Base-by-base conservation (phyloP, 345 rosid species). In the Populus nigra region DNA sequence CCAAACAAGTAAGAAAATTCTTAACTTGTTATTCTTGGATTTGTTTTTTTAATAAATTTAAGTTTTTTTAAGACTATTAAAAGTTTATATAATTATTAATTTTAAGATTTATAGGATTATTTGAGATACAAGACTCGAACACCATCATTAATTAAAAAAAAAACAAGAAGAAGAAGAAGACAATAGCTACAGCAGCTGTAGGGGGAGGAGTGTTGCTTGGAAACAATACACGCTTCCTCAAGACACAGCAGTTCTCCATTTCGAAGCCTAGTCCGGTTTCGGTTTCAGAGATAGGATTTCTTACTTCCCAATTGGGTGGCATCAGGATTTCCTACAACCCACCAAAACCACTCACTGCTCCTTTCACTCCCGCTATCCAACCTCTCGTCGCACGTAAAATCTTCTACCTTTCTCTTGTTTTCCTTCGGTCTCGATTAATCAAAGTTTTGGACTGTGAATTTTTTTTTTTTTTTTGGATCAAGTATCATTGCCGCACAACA, bases 351-450 rank as follows among this genome's bases (percentile, higher is more conserved):
- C 68, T 81, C 72, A 76, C 89, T 70, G 45, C 85, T 39, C 82
- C 87, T 87, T 77, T 84, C 72, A 38, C 79, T 27, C 87, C 91
- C 11, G 75, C 83, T 76, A 76, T 89, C 62, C 92, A 83, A 73
- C 95, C 97, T 41, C 36, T 81, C 27, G 86, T 92, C 78, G 98
- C 97, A n/a, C 94, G 97, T 94, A 87, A 82, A 68, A 8, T 5
- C 7, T 71, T 8, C 73, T 71, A 69, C 68, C 43, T 49, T 6
- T 57, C 39, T 33, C 31, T 73, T 6, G 31, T 35, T 17, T 47
- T 55, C 47, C 39, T 10, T 35, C 20, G 23, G 20, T 53, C 9
- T 53, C 8, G 59, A 53, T 53, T 29, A 69, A 39, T 33, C 17
- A 38, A 35, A 35, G 53, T 25, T 36, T 45, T 9, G 31, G n/a